Evolutionary conservation across 225 moss, liverwort and hornwort species (phyloP).

Genomic region (Takakia lepidozioides): DNA sequence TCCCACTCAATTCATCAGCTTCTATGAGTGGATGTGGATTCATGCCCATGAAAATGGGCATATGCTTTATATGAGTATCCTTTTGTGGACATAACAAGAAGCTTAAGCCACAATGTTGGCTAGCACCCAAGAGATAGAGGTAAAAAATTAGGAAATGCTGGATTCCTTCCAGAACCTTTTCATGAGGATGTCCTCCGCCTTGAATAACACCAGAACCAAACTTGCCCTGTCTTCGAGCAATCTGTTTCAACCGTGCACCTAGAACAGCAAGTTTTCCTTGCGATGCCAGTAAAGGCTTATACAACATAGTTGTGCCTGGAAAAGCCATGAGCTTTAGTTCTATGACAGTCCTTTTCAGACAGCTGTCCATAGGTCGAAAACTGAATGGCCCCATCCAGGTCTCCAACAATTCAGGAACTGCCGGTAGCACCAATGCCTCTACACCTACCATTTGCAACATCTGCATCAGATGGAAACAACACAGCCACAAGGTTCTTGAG

Average conservation of each 20-base stretch:
- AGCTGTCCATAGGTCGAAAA: slow-evolving; percentile 48
- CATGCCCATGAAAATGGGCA: background rate
- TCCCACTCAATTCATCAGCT: background rate
- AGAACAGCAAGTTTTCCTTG: background rate
- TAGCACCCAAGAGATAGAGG: no score
- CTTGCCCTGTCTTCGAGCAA: no score
- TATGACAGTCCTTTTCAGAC: slow-evolving; percentile 57
- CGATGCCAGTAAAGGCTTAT: slow-evolving; percentile 45
- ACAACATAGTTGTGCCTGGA: slow-evolving; percentile 73
- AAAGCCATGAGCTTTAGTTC: slow-evolving; percentile 90
- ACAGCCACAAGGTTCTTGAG: no score
- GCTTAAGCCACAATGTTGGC: no score
- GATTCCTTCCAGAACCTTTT: no score
- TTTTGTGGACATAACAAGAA: no score
- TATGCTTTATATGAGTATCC: no score
- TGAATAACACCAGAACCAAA: no score
- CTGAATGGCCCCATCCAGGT: slow-evolving; percentile 86
- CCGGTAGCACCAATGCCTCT: slow-evolving; percentile 77
- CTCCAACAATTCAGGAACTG: slow-evolving; percentile 78
- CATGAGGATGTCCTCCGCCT: no score
- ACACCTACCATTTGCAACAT: slow-evolving; percentile 67
- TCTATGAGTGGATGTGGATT: background rate
- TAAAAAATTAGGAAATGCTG: no score
- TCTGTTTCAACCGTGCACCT: no score
- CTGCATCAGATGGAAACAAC: slow-evolving; percentile 31